phyloP scores from a whole-genome alignment of 495 filamentous ascomycete species.

The Penicillium diatomitis region DNA sequence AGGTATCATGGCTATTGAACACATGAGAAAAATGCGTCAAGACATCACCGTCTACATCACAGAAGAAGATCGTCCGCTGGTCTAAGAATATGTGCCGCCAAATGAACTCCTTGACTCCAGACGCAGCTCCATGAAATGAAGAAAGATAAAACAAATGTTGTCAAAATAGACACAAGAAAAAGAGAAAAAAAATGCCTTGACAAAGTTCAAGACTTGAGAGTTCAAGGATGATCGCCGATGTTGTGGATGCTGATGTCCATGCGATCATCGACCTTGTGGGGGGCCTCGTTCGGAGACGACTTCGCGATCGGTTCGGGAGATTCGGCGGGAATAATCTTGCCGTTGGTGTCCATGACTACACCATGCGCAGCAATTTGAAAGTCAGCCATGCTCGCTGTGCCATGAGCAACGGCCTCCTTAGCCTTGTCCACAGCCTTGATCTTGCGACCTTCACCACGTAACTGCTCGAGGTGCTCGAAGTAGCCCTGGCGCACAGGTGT shows the following conservation, averaged over 20 bases:
- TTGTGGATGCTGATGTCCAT: slow-evolving; percentile 58
- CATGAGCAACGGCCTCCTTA: slow-evolving; percentile 57
- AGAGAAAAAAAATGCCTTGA: slow-evolving; percentile 2
- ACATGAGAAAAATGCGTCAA: slow-evolving; percentile 1
- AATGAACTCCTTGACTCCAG: slow-evolving; percentile 13
- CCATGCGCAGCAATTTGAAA: slow-evolving; percentile 55
- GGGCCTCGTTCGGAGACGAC: slow-evolving; percentile 19
- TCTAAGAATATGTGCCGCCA: slow-evolving; percentile 8
- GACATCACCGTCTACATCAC: slow-evolving; percentile 3
- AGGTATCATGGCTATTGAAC: background rate
- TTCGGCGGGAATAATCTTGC: slow-evolving; percentile 46
- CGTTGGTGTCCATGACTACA: slow-evolving; percentile 46
- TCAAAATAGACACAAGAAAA: slow-evolving; percentile 2
- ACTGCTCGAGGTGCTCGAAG: slow-evolving; percentile 72
- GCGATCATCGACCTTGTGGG: slow-evolving; percentile 37
- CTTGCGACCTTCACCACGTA: slow-evolving; percentile 66
- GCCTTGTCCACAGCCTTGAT: slow-evolving; percentile 61
- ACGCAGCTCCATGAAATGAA: slow-evolving; percentile 4
- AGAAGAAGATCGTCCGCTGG: background rate
- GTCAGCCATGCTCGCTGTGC: slow-evolving; percentile 53
- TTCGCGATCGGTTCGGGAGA: background rate
- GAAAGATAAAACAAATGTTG: slow-evolving; percentile 1
- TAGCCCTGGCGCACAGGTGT: slow-evolving; percentile 78
- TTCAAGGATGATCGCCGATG: slow-evolving; percentile 41
- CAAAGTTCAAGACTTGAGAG: background rate